phyloP scores from a whole-genome alignment of 208 protist species.

The Acanthamoeba pearcei region DNA sequence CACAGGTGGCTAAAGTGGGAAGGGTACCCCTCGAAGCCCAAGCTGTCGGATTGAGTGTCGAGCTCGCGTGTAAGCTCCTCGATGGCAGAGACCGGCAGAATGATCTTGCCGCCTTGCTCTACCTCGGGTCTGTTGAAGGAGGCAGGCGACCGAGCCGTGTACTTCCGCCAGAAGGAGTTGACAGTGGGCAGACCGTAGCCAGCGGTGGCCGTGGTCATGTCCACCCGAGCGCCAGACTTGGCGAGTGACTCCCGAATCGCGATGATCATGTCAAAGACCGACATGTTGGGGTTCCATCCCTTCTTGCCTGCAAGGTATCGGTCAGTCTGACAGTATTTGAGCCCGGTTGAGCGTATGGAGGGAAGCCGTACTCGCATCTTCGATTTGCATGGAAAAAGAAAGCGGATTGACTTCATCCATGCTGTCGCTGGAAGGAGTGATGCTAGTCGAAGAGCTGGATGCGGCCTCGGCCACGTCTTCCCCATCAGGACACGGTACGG shows the following conservation, averaged over 20 bases:
- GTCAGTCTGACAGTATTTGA: not conserved
- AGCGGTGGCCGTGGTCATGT: constrained; percentile 49
- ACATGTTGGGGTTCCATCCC: constrained; percentile 56
- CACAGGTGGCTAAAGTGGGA: not conserved
- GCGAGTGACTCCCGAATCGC: not conserved
- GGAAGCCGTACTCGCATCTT: constrained; percentile 22
- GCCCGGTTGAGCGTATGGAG: not conserved
- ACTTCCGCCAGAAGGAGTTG: constrained; percentile 63
- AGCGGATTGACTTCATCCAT: constrained; percentile 60
- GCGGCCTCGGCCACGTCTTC: not conserved
- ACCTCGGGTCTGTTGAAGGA: constrained; percentile 32
- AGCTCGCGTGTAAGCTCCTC: constrained; percentile 53
- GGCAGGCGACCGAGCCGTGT: not conserved
- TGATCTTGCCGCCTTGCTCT: constrained; percentile 67
- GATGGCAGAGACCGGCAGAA: constrained; percentile 51
- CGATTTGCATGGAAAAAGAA: constrained; percentile 59
- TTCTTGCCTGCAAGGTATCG: not conserved
- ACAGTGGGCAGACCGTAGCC: constrained; percentile 58
- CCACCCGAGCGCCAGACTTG: constrained; percentile 54
- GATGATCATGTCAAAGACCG: constrained; percentile 34
- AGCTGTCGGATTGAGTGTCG: constrained; percentile 35
- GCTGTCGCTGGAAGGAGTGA: not conserved
- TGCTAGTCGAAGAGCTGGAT: not conserved
- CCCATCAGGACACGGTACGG: not conserved
- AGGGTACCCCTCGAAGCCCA: constrained; percentile 27